Evolutionary conservation across 345 rosid species (phyloP), one percentile per base, ranked within the genome.

Genomic region (Schrenkiella parvula): DNA sequence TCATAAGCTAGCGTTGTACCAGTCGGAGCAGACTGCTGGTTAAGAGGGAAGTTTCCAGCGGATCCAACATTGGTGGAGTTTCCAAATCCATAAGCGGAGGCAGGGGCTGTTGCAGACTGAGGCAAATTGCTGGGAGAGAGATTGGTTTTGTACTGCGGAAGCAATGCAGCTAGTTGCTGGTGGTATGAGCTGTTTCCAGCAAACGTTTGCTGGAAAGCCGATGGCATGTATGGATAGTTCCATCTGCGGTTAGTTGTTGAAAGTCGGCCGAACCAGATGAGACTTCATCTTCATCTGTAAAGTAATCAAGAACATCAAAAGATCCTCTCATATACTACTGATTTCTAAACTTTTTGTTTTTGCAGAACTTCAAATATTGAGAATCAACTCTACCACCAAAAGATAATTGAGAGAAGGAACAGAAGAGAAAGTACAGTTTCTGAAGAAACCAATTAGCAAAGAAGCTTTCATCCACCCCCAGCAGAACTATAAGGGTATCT

Each of bases 151-250:
- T 89, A 91, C 72, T 95, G 99, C 4, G 96, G 99, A 43, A 85
- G 97, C 62, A 86, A 74, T 8, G 95, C 87, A 26, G 95, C 96
- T 73, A 88, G 79, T 46, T 95, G 90, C 80, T 95, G 98, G 76
- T 88, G 93, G 75, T 91, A 91, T 23, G 90, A 64, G 75, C 78
- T 91, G 69, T 82, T 93, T 60, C 96, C 93, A 47, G 96, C 83
- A 78, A 80, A 88, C 38, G 86, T 66, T 83, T 93, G 98, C 85
- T 89, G 98, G 75, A 79, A 95, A 70, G 93, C 93, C 0, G 98
- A 89, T 51, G 98, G 98, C 96, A 95, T 83, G 60, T 89, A 91
- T 0, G 95, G 78, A 75, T 91, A 95, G 82, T 90, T 91, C 86
- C n/a, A n/a, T 86, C 83, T 50, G 87, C 54, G 66, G 69, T 84